These are phyloP conservation scores for Colletotrichum ledebouriae DNA, from an alignment of 2,329 filamentous ascomycete species.

Conservation along the genomic window DNA sequence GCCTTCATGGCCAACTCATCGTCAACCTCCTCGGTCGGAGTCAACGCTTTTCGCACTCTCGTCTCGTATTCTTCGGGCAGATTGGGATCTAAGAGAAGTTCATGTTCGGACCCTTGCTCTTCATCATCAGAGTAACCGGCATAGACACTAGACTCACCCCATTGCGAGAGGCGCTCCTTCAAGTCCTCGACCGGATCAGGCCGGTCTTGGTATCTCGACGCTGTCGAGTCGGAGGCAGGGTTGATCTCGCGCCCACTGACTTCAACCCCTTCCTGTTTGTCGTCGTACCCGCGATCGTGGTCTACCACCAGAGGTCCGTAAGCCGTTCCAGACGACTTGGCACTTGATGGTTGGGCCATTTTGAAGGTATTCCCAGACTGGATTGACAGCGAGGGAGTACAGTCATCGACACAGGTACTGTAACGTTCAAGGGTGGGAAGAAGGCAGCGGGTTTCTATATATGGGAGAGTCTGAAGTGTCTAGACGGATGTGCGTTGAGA, in stretches of 20 bases:
- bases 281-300: conserved; percentile 46
- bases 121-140: conserved; percentile 56
- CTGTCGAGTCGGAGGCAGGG: conserved; percentile 42
- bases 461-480: conserved; percentile 42
- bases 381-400: conserved; percentile 33
- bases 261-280: conserved; percentile 48
- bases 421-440: conserved; percentile 28
- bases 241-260: conserved; percentile 49
- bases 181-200: conserved; percentile 49
- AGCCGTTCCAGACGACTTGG: conserved; percentile 52
- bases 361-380: conserved; percentile 42
- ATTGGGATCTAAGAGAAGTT: conserved; percentile 69
- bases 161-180: conserved; percentile 56
- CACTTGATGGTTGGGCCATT: conserved; percentile 51
- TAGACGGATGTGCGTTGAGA: conserved; percentile 14
- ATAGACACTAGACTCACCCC: conserved; percentile 56
- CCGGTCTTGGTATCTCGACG: conserved; percentile 39
- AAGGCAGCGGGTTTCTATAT: conserved; percentile 43
- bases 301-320: conserved; percentile 45
- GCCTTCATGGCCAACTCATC: conserved; percentile 52
- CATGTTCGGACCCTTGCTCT: conserved; percentile 65
- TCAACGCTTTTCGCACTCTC: conserved; percentile 44
- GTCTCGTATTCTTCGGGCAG: conserved; percentile 60
- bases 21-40: conserved; percentile 46
- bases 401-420: conserved; percentile 24